These are phyloP conservation scores for Zygosaccharomyces sapae DNA, from an alignment of 1,139 yeast species.

Conservation along the genomic window DNA sequence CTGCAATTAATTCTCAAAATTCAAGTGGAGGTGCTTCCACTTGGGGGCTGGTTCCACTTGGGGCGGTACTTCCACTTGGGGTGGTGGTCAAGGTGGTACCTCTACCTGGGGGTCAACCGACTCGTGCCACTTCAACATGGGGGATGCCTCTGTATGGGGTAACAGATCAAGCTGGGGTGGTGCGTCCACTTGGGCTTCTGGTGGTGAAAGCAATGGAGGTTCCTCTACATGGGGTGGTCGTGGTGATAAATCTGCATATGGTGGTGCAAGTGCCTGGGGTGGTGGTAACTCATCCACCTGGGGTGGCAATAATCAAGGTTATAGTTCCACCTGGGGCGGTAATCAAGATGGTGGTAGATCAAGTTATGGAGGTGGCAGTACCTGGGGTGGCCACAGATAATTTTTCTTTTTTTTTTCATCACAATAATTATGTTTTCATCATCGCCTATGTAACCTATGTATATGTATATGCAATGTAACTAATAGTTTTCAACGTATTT, in stretches of 20 bases:
- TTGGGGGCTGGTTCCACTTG: slow-evolving; percentile 47
- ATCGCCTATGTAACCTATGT: slow-evolving; percentile 5
- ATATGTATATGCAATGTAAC: too few relatives aligned
- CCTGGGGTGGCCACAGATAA: slow-evolving; percentile 38
- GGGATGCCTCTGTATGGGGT: slow-evolving; percentile 45
- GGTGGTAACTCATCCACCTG: slow-evolving; percentile 30
- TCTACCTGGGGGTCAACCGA: slow-evolving; percentile 40
- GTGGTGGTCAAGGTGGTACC: slow-evolving; percentile 45
- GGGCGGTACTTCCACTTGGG: slow-evolving; percentile 51
- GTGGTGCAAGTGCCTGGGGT: slow-evolving; percentile 37
- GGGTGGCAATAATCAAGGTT: slow-evolving; percentile 38
- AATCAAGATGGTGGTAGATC: slow-evolving; percentile 38
- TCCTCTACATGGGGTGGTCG: slow-evolving; percentile 37
- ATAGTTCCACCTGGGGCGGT: slow-evolving; percentile 39
- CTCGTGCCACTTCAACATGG: slow-evolving; percentile 40
- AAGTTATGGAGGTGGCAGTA: slow-evolving; percentile 30
- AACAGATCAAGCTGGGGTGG: slow-evolving; percentile 37
- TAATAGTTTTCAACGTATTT: slow-evolving; percentile 7
- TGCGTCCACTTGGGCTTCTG: slow-evolving; percentile 36
- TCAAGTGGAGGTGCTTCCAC: slow-evolving; percentile 42
- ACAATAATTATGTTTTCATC: slow-evolving; percentile 1
- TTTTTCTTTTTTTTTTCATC: too few relatives aligned
- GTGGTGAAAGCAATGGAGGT: slow-evolving; percentile 33
- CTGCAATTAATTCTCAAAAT: slow-evolving; percentile 44
- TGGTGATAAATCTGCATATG: slow-evolving; percentile 33